phyloP scores from a whole-genome alignment of 1,139 yeast species.

The Magnusiomyces suaveolens region DNA sequence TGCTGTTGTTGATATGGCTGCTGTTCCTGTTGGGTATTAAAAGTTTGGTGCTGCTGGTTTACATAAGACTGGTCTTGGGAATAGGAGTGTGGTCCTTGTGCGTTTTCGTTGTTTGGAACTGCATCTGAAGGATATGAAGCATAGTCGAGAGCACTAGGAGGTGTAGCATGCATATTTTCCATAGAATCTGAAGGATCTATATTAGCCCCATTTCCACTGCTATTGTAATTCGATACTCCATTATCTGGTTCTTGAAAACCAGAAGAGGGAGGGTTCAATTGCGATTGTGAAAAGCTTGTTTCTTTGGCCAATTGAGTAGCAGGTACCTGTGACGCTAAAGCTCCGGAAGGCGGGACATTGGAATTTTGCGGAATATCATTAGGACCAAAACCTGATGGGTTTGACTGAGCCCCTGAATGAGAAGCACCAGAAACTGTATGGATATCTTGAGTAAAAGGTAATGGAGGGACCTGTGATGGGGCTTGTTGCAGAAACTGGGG shows the following conservation, averaged over 20 bases:
- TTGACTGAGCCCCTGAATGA: background rate
- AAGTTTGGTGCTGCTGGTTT: background rate
- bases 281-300: background rate
- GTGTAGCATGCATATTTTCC: background rate
- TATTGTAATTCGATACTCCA: background rate
- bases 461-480: background rate
- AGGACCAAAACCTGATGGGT: background rate
- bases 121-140: background rate
- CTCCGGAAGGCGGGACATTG: no score
- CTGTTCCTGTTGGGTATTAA: background rate
- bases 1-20: background rate
- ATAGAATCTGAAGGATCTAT: background rate
- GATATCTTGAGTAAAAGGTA: background rate
- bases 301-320: background rate
- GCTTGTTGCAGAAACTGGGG: no score
- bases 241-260: no score
- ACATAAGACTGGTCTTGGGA: background rate
- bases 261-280: background rate
- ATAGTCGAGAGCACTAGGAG: background rate
- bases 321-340: background rate
- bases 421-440: background rate
- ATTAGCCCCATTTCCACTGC: background rate
- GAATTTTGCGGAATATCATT: no score
- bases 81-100: background rate
- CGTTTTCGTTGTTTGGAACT: background rate